Evolutionary conservation across 352 stramenopile species (phyloP), one percentile per base, ranked within the genome.

Genomic region (Globisporangium abappressorium): DNA sequence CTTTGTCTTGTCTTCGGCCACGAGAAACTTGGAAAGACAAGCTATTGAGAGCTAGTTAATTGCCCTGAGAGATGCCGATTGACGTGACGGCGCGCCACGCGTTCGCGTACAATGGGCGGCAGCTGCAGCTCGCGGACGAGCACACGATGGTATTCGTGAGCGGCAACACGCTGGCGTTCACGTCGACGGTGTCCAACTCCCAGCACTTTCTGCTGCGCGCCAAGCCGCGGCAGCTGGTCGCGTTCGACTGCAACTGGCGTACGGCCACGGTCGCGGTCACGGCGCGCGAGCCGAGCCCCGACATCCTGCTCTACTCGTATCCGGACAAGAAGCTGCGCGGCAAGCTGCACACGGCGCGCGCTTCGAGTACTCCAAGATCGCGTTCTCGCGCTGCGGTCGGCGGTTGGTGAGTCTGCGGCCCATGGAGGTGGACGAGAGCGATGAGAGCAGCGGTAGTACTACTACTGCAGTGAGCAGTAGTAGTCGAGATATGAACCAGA

Each of bases 281-380:
- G 0, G 66, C 72, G 18, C 75, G 80, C 20, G 84, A 93, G 57
- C 81, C 81, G 0, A 70, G 77, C n/a, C 74, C 81, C 0, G 71
- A 79, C 43, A 88, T 94, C 38, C 70, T 75, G 15, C 68, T 94
- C 34, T 91, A 90, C 60, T 88, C 85, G 73, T 84, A 89, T 33
- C 84, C 84, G 1, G 84, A 94, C 73, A 92, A 92, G 73, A 93
- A 91, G 71, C 71, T 78, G 24, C 83, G 82, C 11, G 76, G 78
- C 1, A 84, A 87, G 59, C 70, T 93, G 9, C 67, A 78, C 24
- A 65, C 38, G 64, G 68, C 14, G 72, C 75, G 1, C 51, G 74
- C 6, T 84, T 89, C 30, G 87, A 93, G 74, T 91, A 92, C 72
- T 80, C 78, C 12, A 69, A 78, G 22, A 24, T 93, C 70, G 78